phyloP scores from a whole-genome alignment of 176 grass and related monocot species.

The Tuctoria greenei region DNA sequence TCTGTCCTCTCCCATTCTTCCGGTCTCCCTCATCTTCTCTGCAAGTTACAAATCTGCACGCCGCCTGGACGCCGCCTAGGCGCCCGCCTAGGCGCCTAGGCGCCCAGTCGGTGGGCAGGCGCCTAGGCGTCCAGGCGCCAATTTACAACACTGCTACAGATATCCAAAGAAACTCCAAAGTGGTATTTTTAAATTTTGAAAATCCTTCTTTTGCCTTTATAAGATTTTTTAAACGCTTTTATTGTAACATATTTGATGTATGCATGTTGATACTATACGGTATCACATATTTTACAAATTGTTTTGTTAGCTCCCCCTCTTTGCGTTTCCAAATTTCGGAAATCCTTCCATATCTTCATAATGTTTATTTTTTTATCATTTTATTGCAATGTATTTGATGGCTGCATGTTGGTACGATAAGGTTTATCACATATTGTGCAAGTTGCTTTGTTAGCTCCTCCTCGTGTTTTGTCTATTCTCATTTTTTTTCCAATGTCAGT shows the following conservation, averaged over 20 bases:
- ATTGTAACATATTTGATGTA: neutral
- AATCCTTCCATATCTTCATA: too few species aligned
- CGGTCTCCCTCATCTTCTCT: too few species aligned
- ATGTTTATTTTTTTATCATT: too few species aligned
- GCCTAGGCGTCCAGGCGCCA: too few species aligned
- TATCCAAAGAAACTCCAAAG: neutral
- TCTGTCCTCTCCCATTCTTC: too few species aligned
- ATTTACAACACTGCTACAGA: too few species aligned
- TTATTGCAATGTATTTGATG: neutral
- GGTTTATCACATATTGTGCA: neutral
- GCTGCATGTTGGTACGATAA: neutral
- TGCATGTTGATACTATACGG: neutral
- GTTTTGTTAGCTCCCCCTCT: neutral
- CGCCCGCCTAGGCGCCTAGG: too few species aligned
- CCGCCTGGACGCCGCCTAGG: too few species aligned
- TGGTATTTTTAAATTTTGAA: neutral
- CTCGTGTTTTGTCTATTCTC: neutral
- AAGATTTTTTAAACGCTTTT: neutral
- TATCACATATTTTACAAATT: neutral
- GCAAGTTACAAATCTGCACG: too few species aligned
- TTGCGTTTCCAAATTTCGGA: neutral
- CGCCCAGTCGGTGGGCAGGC: too few species aligned
- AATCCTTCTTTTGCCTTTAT: slow-evolving; percentile 1
- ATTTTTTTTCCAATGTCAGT: slow-evolving; percentile 20
- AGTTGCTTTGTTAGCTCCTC: slow-evolving; percentile 5